Evolutionary conservation across 73 alveolate species (phyloP).

Genomic region (Tetrahymena borealis): DNA sequence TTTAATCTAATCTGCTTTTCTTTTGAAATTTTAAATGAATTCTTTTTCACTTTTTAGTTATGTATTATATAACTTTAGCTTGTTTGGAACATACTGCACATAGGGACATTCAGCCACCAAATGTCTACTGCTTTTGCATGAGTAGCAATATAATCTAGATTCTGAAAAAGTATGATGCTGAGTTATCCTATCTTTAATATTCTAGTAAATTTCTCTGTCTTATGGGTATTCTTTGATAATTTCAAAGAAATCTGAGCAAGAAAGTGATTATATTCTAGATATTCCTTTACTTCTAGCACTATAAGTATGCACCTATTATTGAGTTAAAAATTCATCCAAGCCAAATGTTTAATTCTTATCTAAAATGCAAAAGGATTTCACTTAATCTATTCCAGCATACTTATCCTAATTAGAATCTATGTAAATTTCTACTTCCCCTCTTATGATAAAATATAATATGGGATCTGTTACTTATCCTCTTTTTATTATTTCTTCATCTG

Average conservation of each 20-base stretch:
- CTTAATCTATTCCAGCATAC: not conserved
- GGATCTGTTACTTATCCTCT: not conserved
- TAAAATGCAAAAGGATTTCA: not conserved
- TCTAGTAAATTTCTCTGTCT: not conserved
- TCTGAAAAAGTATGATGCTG: not conserved
- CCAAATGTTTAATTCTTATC: not conserved
- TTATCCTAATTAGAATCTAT: not conserved
- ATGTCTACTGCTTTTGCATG: not conserved
- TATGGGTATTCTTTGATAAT: not conserved
- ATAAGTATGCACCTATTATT: not conserved
- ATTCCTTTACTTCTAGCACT: not conserved
- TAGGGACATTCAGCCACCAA: not conserved
- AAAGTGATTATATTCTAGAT: not conserved
- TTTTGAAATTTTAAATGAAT: not conserved
- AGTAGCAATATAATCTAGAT: not conserved
- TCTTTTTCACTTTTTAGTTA: not conserved
- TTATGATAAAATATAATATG: not conserved
- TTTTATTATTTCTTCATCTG: not conserved
- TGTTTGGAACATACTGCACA: not conserved
- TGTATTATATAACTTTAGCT: not conserved
- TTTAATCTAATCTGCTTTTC: not conserved
- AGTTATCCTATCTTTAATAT: not conserved
- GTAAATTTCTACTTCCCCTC: not conserved
- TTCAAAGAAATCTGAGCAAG: not conserved
- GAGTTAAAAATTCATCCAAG: not conserved